Percentiles rank a stretch among this genome's conserved stretches.
Conservation (phyloP, 2,329 filamentous ascomycete species). For the Penicillium capsulatum region DNA sequence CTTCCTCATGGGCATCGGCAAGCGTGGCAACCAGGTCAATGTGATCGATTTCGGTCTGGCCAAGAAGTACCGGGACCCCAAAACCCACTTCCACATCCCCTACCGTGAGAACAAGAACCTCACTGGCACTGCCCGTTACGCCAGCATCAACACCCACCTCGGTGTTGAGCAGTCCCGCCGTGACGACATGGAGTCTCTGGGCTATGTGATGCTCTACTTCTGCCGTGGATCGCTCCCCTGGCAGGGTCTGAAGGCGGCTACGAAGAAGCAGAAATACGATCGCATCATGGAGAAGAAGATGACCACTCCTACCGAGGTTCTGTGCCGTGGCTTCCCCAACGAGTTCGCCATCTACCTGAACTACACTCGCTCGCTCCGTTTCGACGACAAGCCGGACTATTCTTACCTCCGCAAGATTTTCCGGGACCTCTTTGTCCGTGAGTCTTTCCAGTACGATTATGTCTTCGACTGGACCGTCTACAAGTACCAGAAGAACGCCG, state of each 20-base stretch:
- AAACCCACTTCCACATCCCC: slow-evolving; percentile 99
- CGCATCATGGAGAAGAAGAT: slow-evolving; percentile 99
- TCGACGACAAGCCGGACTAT: slow-evolving; percentile 99
- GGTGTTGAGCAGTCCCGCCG: slow-evolving; percentile 98
- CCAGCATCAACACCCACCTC: slow-evolving; percentile 97
- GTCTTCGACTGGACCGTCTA: slow-evolving; percentile 99
- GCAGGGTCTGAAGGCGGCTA: slow-evolving; percentile 97
- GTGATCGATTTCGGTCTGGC: slow-evolving; percentile 98
- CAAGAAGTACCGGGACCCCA: slow-evolving; percentile 99
- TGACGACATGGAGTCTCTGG: slow-evolving; percentile 98
- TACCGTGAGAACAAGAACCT: slow-evolving; percentile 99
- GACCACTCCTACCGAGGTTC: slow-evolving; percentile 96
- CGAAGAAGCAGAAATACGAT: slow-evolving; percentile 99
- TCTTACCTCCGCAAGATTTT: slow-evolving; percentile 99
- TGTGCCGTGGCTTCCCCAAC: slow-evolving; percentile 98
- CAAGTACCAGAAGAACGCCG: slow-evolving; percentile 99
- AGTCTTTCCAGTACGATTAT: slow-evolving; percentile 99
- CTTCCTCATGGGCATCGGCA: slow-evolving; percentile 98
- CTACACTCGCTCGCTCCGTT: slow-evolving; percentile 96
- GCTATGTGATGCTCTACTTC: slow-evolving; percentile 99
- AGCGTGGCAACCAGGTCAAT: slow-evolving; percentile 98
- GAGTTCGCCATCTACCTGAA: slow-evolving; percentile 99
- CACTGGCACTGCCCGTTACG: slow-evolving; percentile 96
- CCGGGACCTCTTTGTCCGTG: slow-evolving; percentile 96
- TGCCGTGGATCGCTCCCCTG: slow-evolving; percentile 97